Percentiles rank a stretch among this genome's conserved stretches.
Evolutionary conservation across 2,329 filamentous ascomycete species (phyloP).

Genomic region (Xylaria digitata): DNA sequence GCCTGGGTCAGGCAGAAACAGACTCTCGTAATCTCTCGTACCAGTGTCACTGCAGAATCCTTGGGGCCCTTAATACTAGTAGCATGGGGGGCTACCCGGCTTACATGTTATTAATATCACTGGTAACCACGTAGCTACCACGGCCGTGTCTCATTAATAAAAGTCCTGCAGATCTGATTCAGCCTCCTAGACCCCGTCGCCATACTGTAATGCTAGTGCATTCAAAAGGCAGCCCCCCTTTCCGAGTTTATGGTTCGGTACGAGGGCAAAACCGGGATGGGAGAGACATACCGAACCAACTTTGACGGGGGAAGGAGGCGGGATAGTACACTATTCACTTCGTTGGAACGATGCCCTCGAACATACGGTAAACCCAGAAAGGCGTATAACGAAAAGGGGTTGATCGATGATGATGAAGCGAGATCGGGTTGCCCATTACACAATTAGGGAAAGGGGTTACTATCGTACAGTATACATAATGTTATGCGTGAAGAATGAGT

Average conservation of each 20-base stretch:
- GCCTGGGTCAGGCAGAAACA: background rate
- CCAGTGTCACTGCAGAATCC: conserved; percentile 11
- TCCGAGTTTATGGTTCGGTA: background rate
- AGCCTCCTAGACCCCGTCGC: background rate
- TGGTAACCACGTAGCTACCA: conserved; percentile 2
- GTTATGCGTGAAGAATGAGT: background rate
- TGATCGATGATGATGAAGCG: background rate
- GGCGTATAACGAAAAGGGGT: background rate
- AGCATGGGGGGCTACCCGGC: conserved; percentile 3
- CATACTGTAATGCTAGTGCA: background rate
- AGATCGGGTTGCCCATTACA: background rate
- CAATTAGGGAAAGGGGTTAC: background rate
- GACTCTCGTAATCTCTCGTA: conserved; percentile 7
- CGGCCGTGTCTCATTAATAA: background rate
- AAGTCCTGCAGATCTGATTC: conserved; percentile 15
- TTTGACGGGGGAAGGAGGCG: background rate
- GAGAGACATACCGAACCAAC: background rate
- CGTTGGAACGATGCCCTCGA: background rate
- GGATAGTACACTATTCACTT: too few species aligned
- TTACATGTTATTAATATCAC: conserved; percentile 4
- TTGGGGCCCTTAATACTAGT: background rate
- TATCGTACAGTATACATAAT: background rate
- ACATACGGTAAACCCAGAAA: too few species aligned
- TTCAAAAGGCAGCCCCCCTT: background rate
- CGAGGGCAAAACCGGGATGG: background rate